Evolutionary conservation across 768 basidiomycete species (phyloP).

Genomic region (Hemileccinum rubropunctum): DNA sequence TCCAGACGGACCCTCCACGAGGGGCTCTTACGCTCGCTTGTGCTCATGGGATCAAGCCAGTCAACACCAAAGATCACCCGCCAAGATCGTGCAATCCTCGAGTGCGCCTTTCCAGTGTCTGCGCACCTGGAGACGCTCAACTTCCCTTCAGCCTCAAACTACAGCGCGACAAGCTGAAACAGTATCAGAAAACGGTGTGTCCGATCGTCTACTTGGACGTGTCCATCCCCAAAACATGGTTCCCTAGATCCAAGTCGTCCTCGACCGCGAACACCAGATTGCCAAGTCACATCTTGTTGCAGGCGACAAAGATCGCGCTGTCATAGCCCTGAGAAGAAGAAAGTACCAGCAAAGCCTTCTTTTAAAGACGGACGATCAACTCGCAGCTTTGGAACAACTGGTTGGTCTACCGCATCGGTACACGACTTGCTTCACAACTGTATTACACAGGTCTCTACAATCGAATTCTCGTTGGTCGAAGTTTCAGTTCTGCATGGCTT

Average conservation of each 20-base stretch:
- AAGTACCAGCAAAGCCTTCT: conserved; percentile 94
- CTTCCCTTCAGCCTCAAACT: conserved; percentile 72
- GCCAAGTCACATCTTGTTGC: conserved; percentile 77
- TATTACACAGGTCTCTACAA: conserved; percentile 75
- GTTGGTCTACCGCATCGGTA: conserved; percentile 42
- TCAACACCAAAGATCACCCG: conserved; percentile 86
- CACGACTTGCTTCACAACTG: background rate
- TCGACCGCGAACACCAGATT: conserved; percentile 86
- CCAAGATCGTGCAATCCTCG: conserved; percentile 93
- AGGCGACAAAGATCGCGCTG: conserved; percentile 84
- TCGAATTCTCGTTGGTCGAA: conserved; percentile 95
- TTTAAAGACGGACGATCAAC: conserved; percentile 83
- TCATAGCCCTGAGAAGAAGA: conserved; percentile 82
- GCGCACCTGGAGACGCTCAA: conserved; percentile 18
- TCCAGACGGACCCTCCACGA: too few species aligned
- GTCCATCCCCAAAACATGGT: background rate
- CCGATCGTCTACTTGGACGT: background rate
- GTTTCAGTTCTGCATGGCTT: conserved; percentile 90
- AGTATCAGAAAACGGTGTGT: conserved; percentile 90
- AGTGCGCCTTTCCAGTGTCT: conserved; percentile 48
- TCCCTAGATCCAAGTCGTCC: conserved; percentile 75
- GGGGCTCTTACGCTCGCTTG: background rate
- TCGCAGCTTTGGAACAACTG: conserved; percentile 85
- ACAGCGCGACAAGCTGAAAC: conserved; percentile 92
- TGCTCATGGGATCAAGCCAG: conserved; percentile 64